Conservation (phyloP, 371 early-diverging fungal species). For the Fennellomyces sp. region DNA sequence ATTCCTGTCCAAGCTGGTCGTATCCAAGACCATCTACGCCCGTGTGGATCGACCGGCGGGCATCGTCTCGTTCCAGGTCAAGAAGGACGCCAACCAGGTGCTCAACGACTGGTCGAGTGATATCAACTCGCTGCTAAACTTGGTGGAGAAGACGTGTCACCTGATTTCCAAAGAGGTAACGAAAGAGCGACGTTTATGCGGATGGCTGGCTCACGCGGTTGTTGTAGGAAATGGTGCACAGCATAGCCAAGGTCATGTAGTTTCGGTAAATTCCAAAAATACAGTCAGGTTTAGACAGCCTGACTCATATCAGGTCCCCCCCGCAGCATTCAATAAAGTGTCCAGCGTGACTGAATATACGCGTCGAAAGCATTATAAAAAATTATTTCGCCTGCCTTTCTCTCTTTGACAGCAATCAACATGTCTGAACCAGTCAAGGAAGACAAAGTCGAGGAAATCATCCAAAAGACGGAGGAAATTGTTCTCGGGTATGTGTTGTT, state of each 20-base stretch:
- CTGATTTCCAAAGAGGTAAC: constrained; percentile 91
- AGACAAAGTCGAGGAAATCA: constrained; percentile 8
- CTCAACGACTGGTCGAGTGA: constrained; percentile 93
- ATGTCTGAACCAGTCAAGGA: constrained; percentile 14
- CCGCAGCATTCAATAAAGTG: too few species aligned
- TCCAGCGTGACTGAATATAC: background rate
- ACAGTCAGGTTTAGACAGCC: too few species aligned
- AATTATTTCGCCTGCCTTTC: background rate
- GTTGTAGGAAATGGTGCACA: constrained; percentile 77
- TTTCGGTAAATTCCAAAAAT: too few species aligned
- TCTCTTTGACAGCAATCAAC: background rate
- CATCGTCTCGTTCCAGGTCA: constrained; percentile 83
- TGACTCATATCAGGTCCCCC: too few species aligned
- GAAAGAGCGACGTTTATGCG: background rate
- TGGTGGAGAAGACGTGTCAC: constrained; percentile 96
- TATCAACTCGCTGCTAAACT: constrained; percentile 82
- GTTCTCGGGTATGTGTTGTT: constrained; percentile 11
- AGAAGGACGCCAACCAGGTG: constrained; percentile 84
- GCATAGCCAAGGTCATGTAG: constrained; percentile 72
- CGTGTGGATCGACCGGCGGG: constrained; percentile 94
- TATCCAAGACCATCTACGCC: constrained; percentile 93
- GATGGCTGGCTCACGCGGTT: background rate
- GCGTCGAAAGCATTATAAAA: constrained; percentile 3
- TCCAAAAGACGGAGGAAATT: constrained; percentile 14
- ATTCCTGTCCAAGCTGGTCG: constrained; percentile 90